phyloP scores from a whole-genome alignment of 2,329 filamentous ascomycete species.

The Botrytis porri region DNA sequence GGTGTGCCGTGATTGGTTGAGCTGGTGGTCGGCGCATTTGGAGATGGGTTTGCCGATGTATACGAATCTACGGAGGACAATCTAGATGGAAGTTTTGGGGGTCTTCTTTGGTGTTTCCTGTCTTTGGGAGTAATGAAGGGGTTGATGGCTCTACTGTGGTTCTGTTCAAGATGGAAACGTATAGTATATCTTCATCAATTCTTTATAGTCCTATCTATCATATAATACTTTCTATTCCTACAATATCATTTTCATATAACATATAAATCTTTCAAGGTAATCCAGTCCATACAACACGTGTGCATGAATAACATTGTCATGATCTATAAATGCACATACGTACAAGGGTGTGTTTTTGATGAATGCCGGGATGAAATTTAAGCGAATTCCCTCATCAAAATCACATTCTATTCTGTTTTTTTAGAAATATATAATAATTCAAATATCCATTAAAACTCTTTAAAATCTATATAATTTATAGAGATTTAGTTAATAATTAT shows the following conservation, averaged over 20 bases:
- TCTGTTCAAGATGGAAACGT: neutral
- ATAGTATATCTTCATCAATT: slow-evolving; percentile 2
- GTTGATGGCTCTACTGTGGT: neutral
- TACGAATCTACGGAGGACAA: too few relatives aligned
- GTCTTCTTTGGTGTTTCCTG: too few relatives aligned
- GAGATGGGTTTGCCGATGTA: neutral
- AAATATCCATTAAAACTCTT: too few relatives aligned
- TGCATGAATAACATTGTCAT: slow-evolving; percentile 9
- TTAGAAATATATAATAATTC: too few relatives aligned
- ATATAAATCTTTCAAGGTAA: neutral
- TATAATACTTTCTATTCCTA: neutral
- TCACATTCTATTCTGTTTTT: too few relatives aligned
- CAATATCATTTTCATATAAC: neutral
- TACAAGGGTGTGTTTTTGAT: too few relatives aligned
- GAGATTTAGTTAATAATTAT: too few relatives aligned
- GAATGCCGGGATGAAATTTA: too few relatives aligned
- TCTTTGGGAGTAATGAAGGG: neutral
- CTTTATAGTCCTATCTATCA: neutral
- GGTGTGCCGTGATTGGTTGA: slow-evolving; percentile 15
- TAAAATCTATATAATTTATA: too few relatives aligned
- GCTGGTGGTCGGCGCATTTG: neutral
- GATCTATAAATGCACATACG: neutral
- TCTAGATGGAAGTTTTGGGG: neutral
- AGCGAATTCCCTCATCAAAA: too few relatives aligned
- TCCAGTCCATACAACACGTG: neutral